Evolutionary conservation across 148 eudicot genomes (phyloP), one percentile per base, ranked within the genome.

Genomic region (Mesembryanthemum crystallinum): DNA sequence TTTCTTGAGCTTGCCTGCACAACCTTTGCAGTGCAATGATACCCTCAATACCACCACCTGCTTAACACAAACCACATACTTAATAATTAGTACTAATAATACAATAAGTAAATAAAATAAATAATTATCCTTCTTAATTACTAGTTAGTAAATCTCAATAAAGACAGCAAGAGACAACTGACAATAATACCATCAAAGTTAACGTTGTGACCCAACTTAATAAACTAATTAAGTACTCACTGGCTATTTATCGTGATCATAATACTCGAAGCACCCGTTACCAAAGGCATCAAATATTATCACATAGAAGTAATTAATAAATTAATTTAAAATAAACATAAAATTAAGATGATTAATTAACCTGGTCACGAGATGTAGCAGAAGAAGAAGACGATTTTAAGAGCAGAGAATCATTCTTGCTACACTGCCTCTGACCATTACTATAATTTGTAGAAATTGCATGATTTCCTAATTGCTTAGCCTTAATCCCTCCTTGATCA

Each of bases 21-120:
- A 95, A 18, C 97, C 98, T 83, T 81, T 92, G 91, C 98, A 95
- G 75, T 95, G 97, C 43, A 95, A 83, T 67, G 98, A 89, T 23
- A 95, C 98, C 82, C 83, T 86, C 83, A 95, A 77, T 24, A 87
- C 89, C 64, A 95, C 98, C 32, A 92, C 96, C 97, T 95, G 88
- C 76, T 54, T 24, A 68, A 7, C 60, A 71, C 14, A 45, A 45
- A 45, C 68, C 28, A 12, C n/a, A 75, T 51, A 27, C 42, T 23
- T 39, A 59, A 8, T 29, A 49, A 6, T 1, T 28, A 63, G 6
- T 30, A 63, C 5, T 21, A 28, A n/a, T n/a, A n/a, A n/a, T n/a
- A 47, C 52, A 47, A 47, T 15, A 3, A 47, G 12, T 13, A 39
- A 39, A 39, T 39, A 39, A 39, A 39, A 0, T 0, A 39, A 39